Evolutionary conservation across 306 rosid species (phyloP), one percentile per base, ranked within the genome.

Genomic region (Castanospermum australe): DNA sequence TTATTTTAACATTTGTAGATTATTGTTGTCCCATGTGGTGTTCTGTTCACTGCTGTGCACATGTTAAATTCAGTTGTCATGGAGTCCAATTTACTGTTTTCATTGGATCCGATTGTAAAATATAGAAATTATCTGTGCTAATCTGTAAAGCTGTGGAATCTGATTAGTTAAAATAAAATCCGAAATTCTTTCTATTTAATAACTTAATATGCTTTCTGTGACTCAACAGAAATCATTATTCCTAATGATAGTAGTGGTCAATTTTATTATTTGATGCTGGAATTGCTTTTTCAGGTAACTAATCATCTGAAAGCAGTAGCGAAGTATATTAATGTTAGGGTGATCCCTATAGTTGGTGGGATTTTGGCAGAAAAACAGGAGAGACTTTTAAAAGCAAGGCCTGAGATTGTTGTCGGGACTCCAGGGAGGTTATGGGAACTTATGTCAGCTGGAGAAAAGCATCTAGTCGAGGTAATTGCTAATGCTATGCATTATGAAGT

Each of bases 381-480:
- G 71, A 90, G 99, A 79, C 96, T 91, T 78, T 82, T 95, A 64
- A 91, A 82, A 82, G 69, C 72, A 63, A 91, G 87, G 84, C 98
- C 99, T 61, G 97, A 93, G 92, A 84, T 95, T 88, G 66, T 95
- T 85, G 98, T 95, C 15, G 98, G 96, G 39, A 95, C 98, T 79
- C 99, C 99, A 2, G 99, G 99, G 77, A 88, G 99, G 86, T 88
- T 95, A 64, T 93, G 99, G 99, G 97, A 93, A 78, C 96, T 92
- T 79, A 91, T 91, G 93, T 93, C 97, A 44, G 86, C 88, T 33
- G 98, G 99, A 75, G 97, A 91, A 59, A 86, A 64, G 56, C 98
- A 95, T 88, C 92, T 93, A 11, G 89, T 87, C 36, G 98, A 95
- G 95, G 99, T 90, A 75, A 84, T 83, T 74, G 47, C 39, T 77